These are phyloP conservation scores for Circinella minor DNA, from an alignment of 371 early-diverging fungal genomes.

Conservation along the genomic window DNA sequence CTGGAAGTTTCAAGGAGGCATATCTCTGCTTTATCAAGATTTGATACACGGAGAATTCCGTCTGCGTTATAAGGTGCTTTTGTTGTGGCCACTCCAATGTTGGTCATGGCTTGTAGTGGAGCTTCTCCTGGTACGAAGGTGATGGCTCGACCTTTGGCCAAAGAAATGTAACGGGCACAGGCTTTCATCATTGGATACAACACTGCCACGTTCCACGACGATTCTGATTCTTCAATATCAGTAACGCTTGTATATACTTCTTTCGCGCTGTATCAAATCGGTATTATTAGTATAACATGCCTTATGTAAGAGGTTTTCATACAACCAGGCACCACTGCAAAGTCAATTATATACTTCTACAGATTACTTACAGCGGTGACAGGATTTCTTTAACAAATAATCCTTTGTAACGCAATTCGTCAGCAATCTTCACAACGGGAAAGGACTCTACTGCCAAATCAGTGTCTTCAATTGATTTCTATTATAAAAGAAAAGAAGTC, in stretches of 20 bases:
- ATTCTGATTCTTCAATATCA: not conserved
- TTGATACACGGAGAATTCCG: conserved; percentile 5
- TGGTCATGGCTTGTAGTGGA: conserved; percentile 10
- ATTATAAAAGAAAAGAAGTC: too few relatives aligned
- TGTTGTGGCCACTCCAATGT: conserved; percentile 11
- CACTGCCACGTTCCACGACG: conserved; percentile 5
- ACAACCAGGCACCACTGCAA: too few relatives aligned
- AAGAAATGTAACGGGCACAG: not conserved
- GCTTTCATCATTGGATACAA: conserved; percentile 1
- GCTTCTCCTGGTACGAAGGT: conserved; percentile 14
- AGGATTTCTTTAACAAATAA: too few relatives aligned
- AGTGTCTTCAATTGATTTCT: too few relatives aligned
- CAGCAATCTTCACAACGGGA: too few relatives aligned
- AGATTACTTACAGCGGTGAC: too few relatives aligned
- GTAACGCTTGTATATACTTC: not conserved
- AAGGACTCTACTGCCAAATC: too few relatives aligned
- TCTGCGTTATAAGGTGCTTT: conserved; percentile 14
- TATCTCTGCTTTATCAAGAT: conserved; percentile 4
- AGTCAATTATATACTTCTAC: too few relatives aligned
- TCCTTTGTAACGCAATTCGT: too few relatives aligned
- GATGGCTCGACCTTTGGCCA: not conserved
- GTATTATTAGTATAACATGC: not conserved
- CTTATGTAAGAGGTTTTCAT: too few relatives aligned
- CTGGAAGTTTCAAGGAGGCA: conserved; percentile 15
- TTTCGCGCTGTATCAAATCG: not conserved